These are phyloP conservation scores for Pestalotiopsis sp. DNA, from an alignment of 2,329 filamentous ascomycete genomes.

Conservation along the genomic window DNA sequence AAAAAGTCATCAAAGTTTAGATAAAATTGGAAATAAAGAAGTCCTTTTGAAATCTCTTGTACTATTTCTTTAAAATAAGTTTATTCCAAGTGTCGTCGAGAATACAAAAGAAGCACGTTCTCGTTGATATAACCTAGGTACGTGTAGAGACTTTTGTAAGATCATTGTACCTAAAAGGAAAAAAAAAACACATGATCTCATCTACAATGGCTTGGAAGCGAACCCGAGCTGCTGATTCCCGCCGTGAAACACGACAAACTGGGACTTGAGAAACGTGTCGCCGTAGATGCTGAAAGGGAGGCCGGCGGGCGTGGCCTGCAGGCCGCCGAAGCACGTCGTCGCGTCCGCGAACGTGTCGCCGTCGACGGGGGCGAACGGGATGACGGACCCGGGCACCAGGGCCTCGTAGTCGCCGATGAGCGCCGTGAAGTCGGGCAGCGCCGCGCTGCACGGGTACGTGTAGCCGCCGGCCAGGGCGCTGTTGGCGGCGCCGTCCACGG, in stretches of 20 bases:
- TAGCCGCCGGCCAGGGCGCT: slow-evolving; percentile 47
- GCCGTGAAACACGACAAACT: slow-evolving; percentile 66
- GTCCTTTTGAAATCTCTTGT: too few relatives aligned
- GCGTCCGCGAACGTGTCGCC: slow-evolving; percentile 52
- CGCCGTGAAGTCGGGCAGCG: slow-evolving; percentile 42
- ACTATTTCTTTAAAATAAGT: too few relatives aligned
- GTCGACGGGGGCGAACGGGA: slow-evolving; percentile 47
- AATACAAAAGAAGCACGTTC: too few relatives aligned
- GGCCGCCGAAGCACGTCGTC: slow-evolving; percentile 64
- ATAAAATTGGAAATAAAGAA: too few relatives aligned
- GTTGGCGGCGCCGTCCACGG: slow-evolving; percentile 52
- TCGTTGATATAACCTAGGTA: too few relatives aligned
- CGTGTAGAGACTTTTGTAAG: too few relatives aligned
- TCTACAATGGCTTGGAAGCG: slow-evolving; percentile 36
- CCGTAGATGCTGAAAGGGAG: slow-evolving; percentile 67
- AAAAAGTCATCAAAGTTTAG: too few relatives aligned
- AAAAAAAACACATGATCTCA: neutral
- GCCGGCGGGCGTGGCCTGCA: slow-evolving; percentile 57
- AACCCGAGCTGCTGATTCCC: slow-evolving; percentile 48
- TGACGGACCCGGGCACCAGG: slow-evolving; percentile 34
- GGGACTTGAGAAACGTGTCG: slow-evolving; percentile 70
- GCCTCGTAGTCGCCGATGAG: slow-evolving; percentile 26
- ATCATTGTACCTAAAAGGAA: neutral
- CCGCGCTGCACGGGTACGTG: slow-evolving; percentile 54
- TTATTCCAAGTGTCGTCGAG: too few relatives aligned